These are phyloP conservation scores for Exobasidium cylindrosporum DNA, from an alignment of 1,284 basidiomycete species.

Conservation along the genomic window DNA sequence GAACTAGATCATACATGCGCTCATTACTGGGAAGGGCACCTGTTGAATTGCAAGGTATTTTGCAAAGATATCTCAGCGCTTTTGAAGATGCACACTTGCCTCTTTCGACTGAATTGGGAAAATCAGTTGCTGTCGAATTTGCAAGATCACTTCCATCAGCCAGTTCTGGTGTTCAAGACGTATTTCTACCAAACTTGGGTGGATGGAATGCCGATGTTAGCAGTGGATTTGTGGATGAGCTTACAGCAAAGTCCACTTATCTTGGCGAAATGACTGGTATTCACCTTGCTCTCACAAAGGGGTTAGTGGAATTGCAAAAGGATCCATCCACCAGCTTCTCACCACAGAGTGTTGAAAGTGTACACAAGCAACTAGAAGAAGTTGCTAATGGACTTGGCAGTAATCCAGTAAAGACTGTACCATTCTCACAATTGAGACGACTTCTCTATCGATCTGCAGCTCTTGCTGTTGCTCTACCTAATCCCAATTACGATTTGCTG, in stretches of 20 bases:
- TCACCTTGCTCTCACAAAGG: constrained; percentile 62
- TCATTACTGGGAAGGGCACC: constrained; percentile 81
- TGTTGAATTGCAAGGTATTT: constrained; percentile 82
- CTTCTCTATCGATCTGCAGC: constrained; percentile 82
- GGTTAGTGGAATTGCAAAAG: constrained; percentile 64
- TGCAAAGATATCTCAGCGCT: constrained; percentile 64
- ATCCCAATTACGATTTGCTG: constrained; percentile 77
- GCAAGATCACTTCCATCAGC: constrained; percentile 37
- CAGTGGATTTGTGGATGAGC: constrained; percentile 42
- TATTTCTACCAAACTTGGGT: constrained; percentile 49
- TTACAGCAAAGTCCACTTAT: constrained; percentile 45
- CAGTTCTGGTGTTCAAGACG: constrained; percentile 30
- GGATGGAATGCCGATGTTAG: constrained; percentile 53
- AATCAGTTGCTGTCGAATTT: constrained; percentile 48
- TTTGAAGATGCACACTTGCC: constrained; percentile 34
- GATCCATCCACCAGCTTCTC: constrained; percentile 63
- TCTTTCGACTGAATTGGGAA: constrained; percentile 44
- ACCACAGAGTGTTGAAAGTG: constrained; percentile 63
- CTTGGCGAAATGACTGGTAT: constrained; percentile 78
- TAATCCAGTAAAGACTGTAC: constrained; percentile 12
- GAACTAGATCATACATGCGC: constrained; percentile 78
- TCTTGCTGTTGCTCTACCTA: constrained; percentile 34
- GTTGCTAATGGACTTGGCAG: constrained; percentile 62
- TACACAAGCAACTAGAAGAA: constrained; percentile 69
- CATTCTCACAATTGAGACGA: constrained; percentile 69